These are phyloP conservation scores for Cyanidiococcus yangmingshanensis DNA, from an alignment of 23 red algal genomes.

Conservation along the genomic window DNA sequence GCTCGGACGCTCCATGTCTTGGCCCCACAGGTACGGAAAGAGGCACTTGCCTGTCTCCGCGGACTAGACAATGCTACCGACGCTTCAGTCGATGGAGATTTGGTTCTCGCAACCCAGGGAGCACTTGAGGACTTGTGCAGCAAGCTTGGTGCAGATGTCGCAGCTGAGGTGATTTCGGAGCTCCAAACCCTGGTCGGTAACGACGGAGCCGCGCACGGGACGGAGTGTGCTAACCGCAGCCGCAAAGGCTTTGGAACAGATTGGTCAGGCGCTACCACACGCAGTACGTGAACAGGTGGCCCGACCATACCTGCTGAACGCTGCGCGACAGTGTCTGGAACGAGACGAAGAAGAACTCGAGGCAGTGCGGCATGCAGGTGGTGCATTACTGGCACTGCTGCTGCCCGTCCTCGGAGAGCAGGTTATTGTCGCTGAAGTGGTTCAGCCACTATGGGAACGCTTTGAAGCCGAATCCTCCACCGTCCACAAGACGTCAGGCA, in stretches of 20 bases:
- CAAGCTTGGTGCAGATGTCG: background rate
- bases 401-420: background rate
- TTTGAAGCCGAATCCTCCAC: too few relatives aligned
- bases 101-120: background rate
- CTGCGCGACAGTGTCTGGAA: background rate
- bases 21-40: background rate
- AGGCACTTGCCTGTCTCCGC: background rate
- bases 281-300: background rate
- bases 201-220: background rate
- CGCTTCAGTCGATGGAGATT: background rate
- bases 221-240: background rate
- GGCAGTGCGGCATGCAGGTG: slow-evolving; percentile 1
- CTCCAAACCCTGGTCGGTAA: background rate
- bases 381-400: background rate
- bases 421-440: background rate
- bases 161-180: background rate
- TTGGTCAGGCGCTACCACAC: background rate
- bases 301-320: background rate
- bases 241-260: background rate
- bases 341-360: background rate
- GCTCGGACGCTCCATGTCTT: background rate
- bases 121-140: background rate
- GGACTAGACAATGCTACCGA: background rate
- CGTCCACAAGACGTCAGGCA: background rate
- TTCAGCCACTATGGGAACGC: background rate